Evolutionary conservation across 1,284 basidiomycete species (phyloP).

Genomic region (Sporisorium iseilematis-ciliati): DNA sequence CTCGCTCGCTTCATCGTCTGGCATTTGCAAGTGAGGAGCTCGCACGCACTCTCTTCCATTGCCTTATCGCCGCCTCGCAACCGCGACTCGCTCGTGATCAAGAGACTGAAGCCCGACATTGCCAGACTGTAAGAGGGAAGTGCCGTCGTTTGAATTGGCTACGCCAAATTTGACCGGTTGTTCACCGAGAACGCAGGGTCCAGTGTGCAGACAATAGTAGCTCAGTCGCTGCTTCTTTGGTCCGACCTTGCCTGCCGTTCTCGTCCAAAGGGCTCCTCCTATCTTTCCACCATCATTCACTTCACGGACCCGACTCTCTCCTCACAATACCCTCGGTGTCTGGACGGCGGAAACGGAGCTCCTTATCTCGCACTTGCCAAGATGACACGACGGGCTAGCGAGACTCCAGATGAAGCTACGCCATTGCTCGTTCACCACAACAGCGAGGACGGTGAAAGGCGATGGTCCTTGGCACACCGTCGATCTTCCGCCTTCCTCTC

Average conservation of each 20-base stretch:
- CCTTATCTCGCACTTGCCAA: neutral
- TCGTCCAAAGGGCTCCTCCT: too few relatives aligned
- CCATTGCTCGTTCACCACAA: slow-evolving; percentile 21
- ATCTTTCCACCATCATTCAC: too few relatives aligned
- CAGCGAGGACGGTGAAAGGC: slow-evolving; percentile 11
- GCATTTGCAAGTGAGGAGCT: neutral
- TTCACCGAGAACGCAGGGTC: too few relatives aligned
- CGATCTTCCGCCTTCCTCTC: slow-evolving; percentile 46
- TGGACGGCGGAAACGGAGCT: neutral
- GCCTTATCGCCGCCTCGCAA: neutral
- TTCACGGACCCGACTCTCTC: neutral
- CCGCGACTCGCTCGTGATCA: neutral
- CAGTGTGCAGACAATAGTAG: neutral
- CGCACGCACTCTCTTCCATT: neutral
- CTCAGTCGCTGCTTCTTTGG: too few relatives aligned
- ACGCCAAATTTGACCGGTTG: neutral
- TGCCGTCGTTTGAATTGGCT: neutral
- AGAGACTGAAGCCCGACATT: too few relatives aligned
- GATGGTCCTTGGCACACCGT: slow-evolving; percentile 31
- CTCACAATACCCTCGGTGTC: neutral
- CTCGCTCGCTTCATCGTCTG: neutral
- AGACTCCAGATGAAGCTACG: slow-evolving; percentile 30
- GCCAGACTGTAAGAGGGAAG: too few relatives aligned
- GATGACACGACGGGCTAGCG: slow-evolving; percentile 17
- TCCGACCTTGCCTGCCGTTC: too few relatives aligned